Base-by-base conservation (phyloP, 2,329 filamentous ascomycete species). In the Venturia effusa region DNA sequence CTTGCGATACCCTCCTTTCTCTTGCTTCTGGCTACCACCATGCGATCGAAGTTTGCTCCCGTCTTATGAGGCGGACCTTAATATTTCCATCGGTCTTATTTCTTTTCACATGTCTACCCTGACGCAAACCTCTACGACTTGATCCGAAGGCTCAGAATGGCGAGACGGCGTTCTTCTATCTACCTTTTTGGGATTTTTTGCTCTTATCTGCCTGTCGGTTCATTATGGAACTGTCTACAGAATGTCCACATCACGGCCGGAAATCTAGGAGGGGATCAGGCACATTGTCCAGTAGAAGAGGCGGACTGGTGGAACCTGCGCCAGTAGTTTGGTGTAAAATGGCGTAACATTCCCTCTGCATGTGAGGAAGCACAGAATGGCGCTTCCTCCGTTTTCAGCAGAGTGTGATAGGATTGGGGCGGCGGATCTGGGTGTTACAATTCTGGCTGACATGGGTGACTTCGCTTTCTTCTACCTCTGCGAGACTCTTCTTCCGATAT, bases 281-380 rank as follows among this genome's bases (percentile, higher is more conserved):
- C 30, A 30, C 37, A 22, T 40, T 27, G 59, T n/a, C 59, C 1
- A 34, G n/a, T 22, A 62, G 43, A 55, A 37, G 61, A 13, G 61
- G 61, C 61, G 61, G 61, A 63, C 61, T 63, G 61, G 61, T 63
- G 61, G 61, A 63, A 40, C 48, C 48, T 63, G 61, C 61, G 61
- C 61, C 61, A 41, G 24, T 17, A 24, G 45, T 27, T 22, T 34
- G 19, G 30, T 51, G 40, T 30, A 27, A 13, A 24, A 24, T 37
- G 34, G 34, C 40, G 57, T 60, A n/a, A 41, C 34, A 40, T 41
- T 43, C 57, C 41, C 34, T 55, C 34, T 55, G 51, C 51, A 19
- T 34, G 13, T 15, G 51, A 55, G 51, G 7, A n/a, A 7, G 13
- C 27, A 13, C 30, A 24, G 17, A 30, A 32, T 55, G 32, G 30